Evolutionary conservation across 805 yeast genomes (phyloP).

Genomic region (Metschnikowia bowlesiae): DNA sequence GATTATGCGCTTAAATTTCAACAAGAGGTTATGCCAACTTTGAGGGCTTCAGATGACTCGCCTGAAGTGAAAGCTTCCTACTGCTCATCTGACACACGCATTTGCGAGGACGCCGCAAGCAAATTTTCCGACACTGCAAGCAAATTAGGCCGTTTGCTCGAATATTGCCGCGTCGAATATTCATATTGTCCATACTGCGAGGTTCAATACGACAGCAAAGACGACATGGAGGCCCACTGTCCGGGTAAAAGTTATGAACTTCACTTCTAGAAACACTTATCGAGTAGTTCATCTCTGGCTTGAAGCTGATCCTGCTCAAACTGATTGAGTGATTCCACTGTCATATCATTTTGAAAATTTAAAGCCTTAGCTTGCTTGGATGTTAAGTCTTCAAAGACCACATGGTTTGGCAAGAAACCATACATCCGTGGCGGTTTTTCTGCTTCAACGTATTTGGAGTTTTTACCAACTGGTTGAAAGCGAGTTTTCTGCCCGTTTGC

Average conservation of each 20-base stretch:
- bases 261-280: slow-evolving; percentile 1
- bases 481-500: slow-evolving; percentile 4
- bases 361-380: slow-evolving; percentile 10
- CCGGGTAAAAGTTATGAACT: slow-evolving; percentile 10
- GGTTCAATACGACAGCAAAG: slow-evolving; percentile 5
- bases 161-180: slow-evolving; percentile 6
- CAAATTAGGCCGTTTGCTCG: slow-evolving; percentile 2
- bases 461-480: slow-evolving; percentile 8
- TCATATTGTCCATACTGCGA: slow-evolving; percentile 16
- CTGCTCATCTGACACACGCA: too few relatives aligned
- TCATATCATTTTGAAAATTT: slow-evolving; percentile 12
- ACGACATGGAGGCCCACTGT: slow-evolving; percentile 11
- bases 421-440: slow-evolving; percentile 19
- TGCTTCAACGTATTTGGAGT: slow-evolving; percentile 12
- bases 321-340: slow-evolving; percentile 18
- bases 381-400: slow-evolving; percentile 19
- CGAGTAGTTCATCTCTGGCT: slow-evolving; percentile 4
- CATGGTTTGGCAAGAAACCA: slow-evolving; percentile 15
- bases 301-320: slow-evolving; percentile 4
- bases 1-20: slow-evolving; percentile 14
- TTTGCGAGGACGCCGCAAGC: not conserved
- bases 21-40: not conserved
- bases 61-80: not conserved
- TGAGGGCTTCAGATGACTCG: not conserved
- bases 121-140: not conserved